These are phyloP conservation scores for Zygoascus hellenicus DNA, from an alignment of 1,139 yeast genomes.

Conservation along the genomic window DNA sequence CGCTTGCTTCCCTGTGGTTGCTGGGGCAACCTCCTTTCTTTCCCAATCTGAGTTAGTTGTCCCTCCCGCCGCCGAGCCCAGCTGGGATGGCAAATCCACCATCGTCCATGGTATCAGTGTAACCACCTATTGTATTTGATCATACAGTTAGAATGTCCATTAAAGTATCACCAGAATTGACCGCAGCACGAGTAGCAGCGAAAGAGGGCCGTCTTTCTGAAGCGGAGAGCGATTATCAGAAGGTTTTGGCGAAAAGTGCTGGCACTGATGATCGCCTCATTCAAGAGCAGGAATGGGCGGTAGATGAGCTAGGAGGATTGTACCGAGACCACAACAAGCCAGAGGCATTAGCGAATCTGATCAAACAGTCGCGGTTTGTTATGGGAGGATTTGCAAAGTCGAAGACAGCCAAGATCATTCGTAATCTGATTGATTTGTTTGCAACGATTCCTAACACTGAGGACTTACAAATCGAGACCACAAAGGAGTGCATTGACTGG, in stretches of 20 bases:
- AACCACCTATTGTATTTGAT: no score
- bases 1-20: no score
- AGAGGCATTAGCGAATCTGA: constrained; percentile 52
- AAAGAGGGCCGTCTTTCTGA: constrained; percentile 42
- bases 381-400: constrained; percentile 81
- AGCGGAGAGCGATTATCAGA: constrained; percentile 55
- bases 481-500: constrained; percentile 83
- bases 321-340: constrained; percentile 37
- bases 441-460: constrained; percentile 46
- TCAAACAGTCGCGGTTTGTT: constrained; percentile 62
- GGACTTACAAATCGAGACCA: constrained; percentile 67
- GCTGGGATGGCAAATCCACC: no score
- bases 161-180: constrained; percentile 21
- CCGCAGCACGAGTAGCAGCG: constrained; percentile 55
- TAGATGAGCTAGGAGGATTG: constrained; percentile 33
- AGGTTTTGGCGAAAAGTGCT: constrained; percentile 35
- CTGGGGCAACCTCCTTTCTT: no score
- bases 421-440: constrained; percentile 64
- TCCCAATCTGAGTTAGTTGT: no score
- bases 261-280: constrained; percentile 36
- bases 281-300: constrained; percentile 35
- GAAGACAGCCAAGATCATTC: constrained; percentile 81
- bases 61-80: no score
- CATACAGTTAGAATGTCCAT: not conserved
- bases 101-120: no score